These are phyloP conservation scores for Alternaria tenuissima DNA, from an alignment of 2,329 filamentous ascomycete genomes.

Conservation along the genomic window DNA sequence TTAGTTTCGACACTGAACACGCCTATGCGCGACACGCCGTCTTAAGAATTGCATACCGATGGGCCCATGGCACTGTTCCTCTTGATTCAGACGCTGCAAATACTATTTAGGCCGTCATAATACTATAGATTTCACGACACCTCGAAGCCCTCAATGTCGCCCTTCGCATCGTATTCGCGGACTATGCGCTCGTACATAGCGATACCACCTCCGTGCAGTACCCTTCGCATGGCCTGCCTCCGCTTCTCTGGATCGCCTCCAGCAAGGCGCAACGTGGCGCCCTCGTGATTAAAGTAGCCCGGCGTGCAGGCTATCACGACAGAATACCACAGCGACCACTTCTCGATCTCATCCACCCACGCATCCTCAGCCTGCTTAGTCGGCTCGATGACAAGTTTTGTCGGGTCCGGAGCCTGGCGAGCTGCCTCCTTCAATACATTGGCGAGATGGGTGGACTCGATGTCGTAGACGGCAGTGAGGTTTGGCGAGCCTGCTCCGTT, in stretches of 20 bases:
- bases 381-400: conserved; percentile 9
- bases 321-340: conserved; percentile 13
- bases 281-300: conserved; percentile 21
- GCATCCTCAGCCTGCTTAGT: conserved; percentile 17
- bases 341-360: conserved; percentile 8
- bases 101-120: no score
- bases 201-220: conserved; percentile 9
- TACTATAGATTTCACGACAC: conserved; percentile 1
- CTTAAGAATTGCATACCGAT: no score
- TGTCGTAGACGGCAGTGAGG: conserved; percentile 6
- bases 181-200: conserved; percentile 14
- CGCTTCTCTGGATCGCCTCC: neutral
- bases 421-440: conserved; percentile 6
- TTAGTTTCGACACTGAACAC: no score
- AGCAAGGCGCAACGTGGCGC: conserved; percentile 2
- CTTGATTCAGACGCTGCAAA: no score
- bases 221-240: conserved; percentile 7
- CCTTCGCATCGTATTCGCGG: conserved; percentile 15
- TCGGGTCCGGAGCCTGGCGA: neutral
- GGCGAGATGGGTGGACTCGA: conserved; percentile 4
- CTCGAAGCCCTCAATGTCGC: conserved; percentile 14
- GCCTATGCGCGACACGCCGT: no score
- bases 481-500: neutral
- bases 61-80: no score
- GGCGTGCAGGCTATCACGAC: conserved; percentile 19